phyloP scores from a whole-genome alignment of 192 early-diverging fungal species.

The Coemansia sp. region DNA sequence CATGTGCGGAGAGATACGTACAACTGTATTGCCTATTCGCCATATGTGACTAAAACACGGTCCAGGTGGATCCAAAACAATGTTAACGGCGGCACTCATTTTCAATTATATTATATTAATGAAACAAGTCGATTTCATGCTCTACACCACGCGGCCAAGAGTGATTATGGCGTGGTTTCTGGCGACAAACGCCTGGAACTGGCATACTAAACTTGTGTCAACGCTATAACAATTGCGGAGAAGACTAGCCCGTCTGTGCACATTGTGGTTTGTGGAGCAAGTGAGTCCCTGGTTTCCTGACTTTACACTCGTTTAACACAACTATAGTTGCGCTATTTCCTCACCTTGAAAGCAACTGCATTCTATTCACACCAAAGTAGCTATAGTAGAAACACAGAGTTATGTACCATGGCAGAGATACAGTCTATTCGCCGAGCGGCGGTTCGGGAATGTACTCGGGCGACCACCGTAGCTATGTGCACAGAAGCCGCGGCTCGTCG shows the following conservation, averaged over 20 bases:
- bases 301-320: background rate
- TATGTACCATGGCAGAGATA: slow-evolving; percentile 10
- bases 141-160: background rate
- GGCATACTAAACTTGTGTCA: background rate
- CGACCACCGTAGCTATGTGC: slow-evolving; percentile 7
- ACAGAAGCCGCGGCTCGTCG: slow-evolving; percentile 16
- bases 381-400: background rate
- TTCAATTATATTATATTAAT: slow-evolving; percentile 1
- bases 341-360: background rate
- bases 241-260: background rate
- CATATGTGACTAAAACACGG: slow-evolving; percentile 5
- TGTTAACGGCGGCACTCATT: background rate
- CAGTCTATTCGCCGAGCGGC: slow-evolving; percentile 17
- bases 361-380: no score
- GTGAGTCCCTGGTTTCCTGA: background rate
- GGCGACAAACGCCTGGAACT: background rate
- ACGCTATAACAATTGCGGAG: slow-evolving; percentile 2
- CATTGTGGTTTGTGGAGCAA: background rate
- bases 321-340: no score
- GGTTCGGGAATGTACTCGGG: slow-evolving; percentile 8
- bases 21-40: background rate
- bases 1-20: background rate
- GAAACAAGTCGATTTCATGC: slow-evolving; percentile 3
- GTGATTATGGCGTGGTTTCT: background rate
- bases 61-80: slow-evolving; percentile 11